These are phyloP conservation scores for Puccinia coronata DNA, from an alignment of 1,284 basidiomycete species.

Conservation along the genomic window DNA sequence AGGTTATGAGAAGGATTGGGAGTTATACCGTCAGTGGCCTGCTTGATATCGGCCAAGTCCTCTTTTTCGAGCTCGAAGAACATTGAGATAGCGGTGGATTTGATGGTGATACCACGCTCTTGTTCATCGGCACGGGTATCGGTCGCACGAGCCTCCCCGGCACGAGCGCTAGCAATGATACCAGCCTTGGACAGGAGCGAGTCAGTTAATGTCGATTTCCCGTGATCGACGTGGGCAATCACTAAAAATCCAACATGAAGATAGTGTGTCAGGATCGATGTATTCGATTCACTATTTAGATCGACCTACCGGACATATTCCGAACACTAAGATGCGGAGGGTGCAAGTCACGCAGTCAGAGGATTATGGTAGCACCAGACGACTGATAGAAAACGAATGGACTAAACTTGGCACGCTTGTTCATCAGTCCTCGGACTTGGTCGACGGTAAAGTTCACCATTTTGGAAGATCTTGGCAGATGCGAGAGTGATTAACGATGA, in stretches of 20 bases:
- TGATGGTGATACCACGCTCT: conserved; percentile 99
- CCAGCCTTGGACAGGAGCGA: conserved; percentile 99
- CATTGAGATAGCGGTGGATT: conserved; percentile 99
- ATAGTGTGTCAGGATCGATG: not conserved
- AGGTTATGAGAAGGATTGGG: conserved; percentile 46
- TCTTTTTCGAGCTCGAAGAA: conserved; percentile 96
- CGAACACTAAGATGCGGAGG: conserved; percentile 51
- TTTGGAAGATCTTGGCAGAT: not conserved
- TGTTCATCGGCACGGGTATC: conserved; percentile 99
- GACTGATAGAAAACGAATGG: not conserved
- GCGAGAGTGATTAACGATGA: not conserved
- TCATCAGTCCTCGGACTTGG: conserved; percentile 50
- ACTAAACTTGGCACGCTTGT: conserved; percentile 51
- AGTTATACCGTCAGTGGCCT: conserved; percentile 80
- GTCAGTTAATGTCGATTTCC: conserved; percentile 99
- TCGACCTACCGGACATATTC: conserved; percentile 49
- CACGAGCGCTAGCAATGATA: conserved; percentile 94
- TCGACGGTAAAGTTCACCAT: conserved; percentile 52
- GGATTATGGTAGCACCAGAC: not conserved
- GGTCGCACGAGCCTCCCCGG: conserved; percentile 95
- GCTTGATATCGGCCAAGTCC: conserved; percentile 78
- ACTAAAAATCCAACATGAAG: conserved; percentile 48
- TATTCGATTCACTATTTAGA: not conserved
- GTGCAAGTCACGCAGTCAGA: not conserved
- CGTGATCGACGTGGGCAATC: conserved; percentile 79